Conservation (phyloP, 108 stramenopile species). For the Cyclotella choctawhatcheeana region DNA sequence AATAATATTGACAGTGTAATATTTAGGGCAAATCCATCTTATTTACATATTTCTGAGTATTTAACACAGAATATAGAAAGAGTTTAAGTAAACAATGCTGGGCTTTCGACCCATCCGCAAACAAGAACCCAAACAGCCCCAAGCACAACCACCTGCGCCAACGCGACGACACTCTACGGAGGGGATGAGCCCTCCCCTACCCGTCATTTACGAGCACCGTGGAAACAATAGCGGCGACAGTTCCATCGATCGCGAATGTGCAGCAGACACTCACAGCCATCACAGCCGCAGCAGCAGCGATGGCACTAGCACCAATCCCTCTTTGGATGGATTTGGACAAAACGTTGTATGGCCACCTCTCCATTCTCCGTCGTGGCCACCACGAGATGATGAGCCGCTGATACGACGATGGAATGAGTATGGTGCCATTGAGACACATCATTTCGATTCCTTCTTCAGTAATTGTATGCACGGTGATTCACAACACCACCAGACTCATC, state of each 20-base stretch:
- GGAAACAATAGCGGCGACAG: background rate
- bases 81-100: too few relatives aligned
- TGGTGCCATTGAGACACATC: background rate
- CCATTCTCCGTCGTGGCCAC: background rate
- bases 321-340: background rate
- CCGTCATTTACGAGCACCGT: constrained; percentile 11
- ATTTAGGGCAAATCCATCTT: too few relatives aligned
- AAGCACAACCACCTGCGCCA: too few relatives aligned
- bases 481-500: background rate
- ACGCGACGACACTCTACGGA: too few relatives aligned
- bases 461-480: too few relatives aligned
- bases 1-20: too few relatives aligned
- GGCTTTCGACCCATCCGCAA: too few relatives aligned
- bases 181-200: too few relatives aligned
- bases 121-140: too few relatives aligned
- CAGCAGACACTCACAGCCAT: background rate
- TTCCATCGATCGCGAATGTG: background rate
- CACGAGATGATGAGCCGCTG: background rate
- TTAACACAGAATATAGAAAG: too few relatives aligned
- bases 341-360: background rate
- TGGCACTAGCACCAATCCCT: background rate
- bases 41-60: too few relatives aligned
- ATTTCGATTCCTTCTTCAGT: background rate
- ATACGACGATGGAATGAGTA: background rate
- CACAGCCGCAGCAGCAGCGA: background rate